Evolutionary conservation across 225 moss, liverwort and hornwort genomes (phyloP), one percentile per base, ranked within the genome.

Genomic region (Sphagnum contortum): DNA sequence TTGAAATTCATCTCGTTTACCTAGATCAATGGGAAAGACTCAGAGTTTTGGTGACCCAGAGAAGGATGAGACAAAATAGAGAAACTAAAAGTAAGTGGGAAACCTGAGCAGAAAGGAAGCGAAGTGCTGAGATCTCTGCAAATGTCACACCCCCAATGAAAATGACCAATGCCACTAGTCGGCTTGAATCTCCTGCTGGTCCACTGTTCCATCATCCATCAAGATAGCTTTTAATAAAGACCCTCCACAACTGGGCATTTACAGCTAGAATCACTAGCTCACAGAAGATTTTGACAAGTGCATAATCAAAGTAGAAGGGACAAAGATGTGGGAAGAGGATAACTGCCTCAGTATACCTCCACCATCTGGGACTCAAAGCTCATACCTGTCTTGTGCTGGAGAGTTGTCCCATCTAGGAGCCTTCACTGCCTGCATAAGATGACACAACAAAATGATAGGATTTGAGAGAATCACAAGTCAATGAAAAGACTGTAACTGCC

Each of bases 141-240:
- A 81, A 98, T 11, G 96, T 98, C 52, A 93, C 93, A 55, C 96
- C 96, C 68, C 96, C 96, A 68, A 98, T 93, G 65, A 98, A 98
- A n/a, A 93, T 67, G 68, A 93, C 96, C 68, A 98, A 64, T 50
- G 93, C 89, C 62, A 98, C 83, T 56, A 73, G 79, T 64, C 96
- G 87, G 47, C 90, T 84, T 64, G 90, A 85, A 73, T 90, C 90
- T 49, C 75, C 66, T 61, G 81, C 90, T 67, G 83, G 71, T 44
- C 74, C 79, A 77, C 82, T 91, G 77, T 59, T 47, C 9, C 60
- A 64, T 63, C 68, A 63, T 9, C 63, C 44, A 6, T 6, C 59
- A 60, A 56, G n/a, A 9, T 56, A n/a, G 55, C n/a, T 56, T 29
- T 29, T 29, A 29, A 29, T 29, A 29, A 29, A 8, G 45, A 61